phyloP scores from a whole-genome alignment of 805 yeast genomes.

The Spathaspora passalidarum region DNA sequence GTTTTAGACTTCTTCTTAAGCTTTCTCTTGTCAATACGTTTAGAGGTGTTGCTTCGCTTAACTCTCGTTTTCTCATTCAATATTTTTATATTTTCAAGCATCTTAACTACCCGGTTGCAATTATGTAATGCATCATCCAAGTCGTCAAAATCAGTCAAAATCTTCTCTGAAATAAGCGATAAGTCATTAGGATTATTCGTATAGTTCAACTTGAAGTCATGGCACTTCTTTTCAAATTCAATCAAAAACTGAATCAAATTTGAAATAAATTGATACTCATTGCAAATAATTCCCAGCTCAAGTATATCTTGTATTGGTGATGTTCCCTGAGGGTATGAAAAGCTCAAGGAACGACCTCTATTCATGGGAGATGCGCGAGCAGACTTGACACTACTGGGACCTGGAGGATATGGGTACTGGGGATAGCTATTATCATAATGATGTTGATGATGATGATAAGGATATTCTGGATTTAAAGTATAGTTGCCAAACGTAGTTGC shows the following conservation, averaged over 20 bases:
- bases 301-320: background rate
- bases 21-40: conserved; percentile 1
- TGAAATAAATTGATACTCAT: conserved; percentile 4
- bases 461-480: background rate
- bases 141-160: background rate
- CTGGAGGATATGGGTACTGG: background rate
- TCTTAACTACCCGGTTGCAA: conserved; percentile 3
- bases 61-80: conserved; percentile 1
- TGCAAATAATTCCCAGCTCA: background rate
- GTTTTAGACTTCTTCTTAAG: conserved; percentile 3
- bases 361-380: conserved; percentile 3
- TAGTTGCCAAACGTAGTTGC: background rate
- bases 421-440: background rate
- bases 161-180: background rate
- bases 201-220: background rate
- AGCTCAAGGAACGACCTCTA: conserved; percentile 2
- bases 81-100: conserved; percentile 6
- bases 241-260: conserved; percentile 8
- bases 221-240: conserved; percentile 6
- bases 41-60: background rate
- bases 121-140: conserved; percentile 5
- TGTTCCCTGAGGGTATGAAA: background rate
- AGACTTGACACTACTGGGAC: background rate
- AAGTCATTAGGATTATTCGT: background rate
- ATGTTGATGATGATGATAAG: background rate